phyloP scores from a whole-genome alignment of 805 yeast species.

The Brettanomyces bruxellensis region DNA sequence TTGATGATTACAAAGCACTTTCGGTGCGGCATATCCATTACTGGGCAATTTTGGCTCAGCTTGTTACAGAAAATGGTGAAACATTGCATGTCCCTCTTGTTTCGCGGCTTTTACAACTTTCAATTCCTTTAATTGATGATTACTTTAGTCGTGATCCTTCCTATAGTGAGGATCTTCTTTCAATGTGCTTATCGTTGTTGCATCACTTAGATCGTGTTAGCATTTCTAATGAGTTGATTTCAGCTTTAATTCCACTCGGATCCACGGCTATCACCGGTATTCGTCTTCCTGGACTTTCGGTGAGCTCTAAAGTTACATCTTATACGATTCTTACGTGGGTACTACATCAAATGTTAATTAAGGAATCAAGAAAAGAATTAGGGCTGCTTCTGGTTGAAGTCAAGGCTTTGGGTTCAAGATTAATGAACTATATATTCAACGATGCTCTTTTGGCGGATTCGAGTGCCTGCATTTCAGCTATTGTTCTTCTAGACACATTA shows the following conservation, averaged over 20 bases:
- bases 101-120: slow-evolving; percentile 63
- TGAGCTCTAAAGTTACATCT: slow-evolving; percentile 65
- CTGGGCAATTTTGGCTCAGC: slow-evolving; percentile 77
- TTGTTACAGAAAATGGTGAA: slow-evolving; percentile 57
- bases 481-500: slow-evolving; percentile 55
- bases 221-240: slow-evolving; percentile 18
- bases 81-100: slow-evolving; percentile 41
- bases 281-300: slow-evolving; percentile 56
- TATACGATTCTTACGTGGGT: slow-evolving; percentile 67
- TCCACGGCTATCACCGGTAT: slow-evolving; percentile 68
- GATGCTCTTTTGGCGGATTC: slow-evolving; percentile 82
- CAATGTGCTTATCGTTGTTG: slow-evolving; percentile 63
- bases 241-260: slow-evolving; percentile 29
- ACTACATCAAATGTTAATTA: slow-evolving; percentile 39
- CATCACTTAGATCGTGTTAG: not conserved
- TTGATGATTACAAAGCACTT: slow-evolving; percentile 35
- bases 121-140: slow-evolving; percentile 69
- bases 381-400: slow-evolving; percentile 38
- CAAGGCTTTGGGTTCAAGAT: slow-evolving; percentile 47
- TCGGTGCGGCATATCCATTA: slow-evolving; percentile 63
- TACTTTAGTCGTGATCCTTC: slow-evolving; percentile 57
- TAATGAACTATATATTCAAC: slow-evolving; percentile 57
- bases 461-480: slow-evolving; percentile 61
- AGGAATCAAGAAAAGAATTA: slow-evolving; percentile 7
- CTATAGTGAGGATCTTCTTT: slow-evolving; percentile 69